These are phyloP conservation scores for Rutstroemia sp. DNA, from an alignment of 2,329 filamentous ascomycete genomes.

Conservation along the genomic window DNA sequence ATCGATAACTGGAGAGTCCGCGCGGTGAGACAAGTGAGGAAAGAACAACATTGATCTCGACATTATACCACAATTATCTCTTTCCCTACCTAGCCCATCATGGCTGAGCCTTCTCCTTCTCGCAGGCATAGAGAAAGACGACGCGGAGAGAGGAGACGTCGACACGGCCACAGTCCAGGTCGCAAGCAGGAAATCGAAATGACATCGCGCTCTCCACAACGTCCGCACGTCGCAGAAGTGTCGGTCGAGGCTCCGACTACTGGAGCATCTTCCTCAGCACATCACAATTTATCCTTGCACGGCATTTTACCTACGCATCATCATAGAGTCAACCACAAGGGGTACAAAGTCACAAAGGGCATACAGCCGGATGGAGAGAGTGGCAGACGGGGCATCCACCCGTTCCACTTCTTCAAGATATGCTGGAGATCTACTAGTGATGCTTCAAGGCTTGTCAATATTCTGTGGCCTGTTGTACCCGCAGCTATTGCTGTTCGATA, in stretches of 20 bases:
- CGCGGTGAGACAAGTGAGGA: neutral
- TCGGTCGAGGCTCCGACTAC: slow-evolving; percentile 4
- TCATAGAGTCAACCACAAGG: slow-evolving; percentile 14
- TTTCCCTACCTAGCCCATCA: neutral
- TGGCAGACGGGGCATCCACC: slow-evolving; percentile 58
- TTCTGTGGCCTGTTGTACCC: slow-evolving; percentile 70
- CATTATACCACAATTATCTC: neutral
- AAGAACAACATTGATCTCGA: neutral
- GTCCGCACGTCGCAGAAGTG: slow-evolving; percentile 1
- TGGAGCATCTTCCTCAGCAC: neutral
- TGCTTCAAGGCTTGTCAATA: slow-evolving; percentile 57
- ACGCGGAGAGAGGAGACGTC: neutral
- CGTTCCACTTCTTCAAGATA: slow-evolving; percentile 54
- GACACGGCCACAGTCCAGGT: neutral
- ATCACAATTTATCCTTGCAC: slow-evolving; percentile 5
- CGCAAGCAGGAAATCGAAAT: slow-evolving; percentile 6
- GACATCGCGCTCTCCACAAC: neutral
- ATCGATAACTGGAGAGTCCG: neutral
- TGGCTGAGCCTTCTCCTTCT: neutral
- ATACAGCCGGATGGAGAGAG: slow-evolving; percentile 55
- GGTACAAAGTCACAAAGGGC: slow-evolving; percentile 27
- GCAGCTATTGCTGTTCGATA: slow-evolving; percentile 60
- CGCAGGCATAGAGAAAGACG: too few species aligned
- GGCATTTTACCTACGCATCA: slow-evolving; percentile 4
- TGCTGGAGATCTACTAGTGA: slow-evolving; percentile 56